Conservation (phyloP, 306 rosid species). For the Casuarina glauca region DNA sequence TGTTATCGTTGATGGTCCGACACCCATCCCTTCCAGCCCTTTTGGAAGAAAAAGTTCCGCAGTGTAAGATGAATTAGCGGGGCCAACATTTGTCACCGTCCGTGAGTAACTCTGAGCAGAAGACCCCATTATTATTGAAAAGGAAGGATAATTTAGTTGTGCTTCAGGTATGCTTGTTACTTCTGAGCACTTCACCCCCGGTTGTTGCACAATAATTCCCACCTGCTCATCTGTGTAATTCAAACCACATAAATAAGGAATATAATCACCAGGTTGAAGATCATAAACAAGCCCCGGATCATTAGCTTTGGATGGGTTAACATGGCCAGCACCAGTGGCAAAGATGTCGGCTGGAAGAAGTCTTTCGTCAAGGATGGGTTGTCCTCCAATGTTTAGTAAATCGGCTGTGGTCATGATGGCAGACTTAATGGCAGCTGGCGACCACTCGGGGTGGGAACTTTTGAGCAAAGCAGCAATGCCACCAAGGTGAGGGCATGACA, state of each 20-base stretch:
- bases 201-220: conserved; percentile 16
- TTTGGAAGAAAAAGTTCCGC: conserved; percentile 26
- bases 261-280: conserved; percentile 40
- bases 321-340: conserved; percentile 58
- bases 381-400: conserved; percentile 23
- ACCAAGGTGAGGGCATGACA: conserved; percentile 59
- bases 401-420: conserved; percentile 45
- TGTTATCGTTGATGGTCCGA: conserved; percentile 29
- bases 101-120: conserved; percentile 39
- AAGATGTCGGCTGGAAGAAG: conserved; percentile 39
- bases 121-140: conserved; percentile 32
- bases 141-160: conserved; percentile 56
- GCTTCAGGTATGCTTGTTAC: conserved; percentile 30
- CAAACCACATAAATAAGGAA: conserved; percentile 57
- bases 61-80: conserved; percentile 22
- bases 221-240: conserved; percentile 36
- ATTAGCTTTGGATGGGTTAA: conserved; percentile 51
- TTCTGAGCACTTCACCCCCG: conserved; percentile 28
- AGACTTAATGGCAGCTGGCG: conserved; percentile 61
- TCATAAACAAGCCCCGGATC: conserved; percentile 57
- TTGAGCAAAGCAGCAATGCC: conserved; percentile 58
- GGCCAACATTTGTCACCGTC: conserved; percentile 51
- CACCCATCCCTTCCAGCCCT: conserved; percentile 23
- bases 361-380: conserved; percentile 33
- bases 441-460: conserved; percentile 65